phyloP scores from a whole-genome alignment of 768 basidiomycete species.

The Boletales sp. region DNA sequence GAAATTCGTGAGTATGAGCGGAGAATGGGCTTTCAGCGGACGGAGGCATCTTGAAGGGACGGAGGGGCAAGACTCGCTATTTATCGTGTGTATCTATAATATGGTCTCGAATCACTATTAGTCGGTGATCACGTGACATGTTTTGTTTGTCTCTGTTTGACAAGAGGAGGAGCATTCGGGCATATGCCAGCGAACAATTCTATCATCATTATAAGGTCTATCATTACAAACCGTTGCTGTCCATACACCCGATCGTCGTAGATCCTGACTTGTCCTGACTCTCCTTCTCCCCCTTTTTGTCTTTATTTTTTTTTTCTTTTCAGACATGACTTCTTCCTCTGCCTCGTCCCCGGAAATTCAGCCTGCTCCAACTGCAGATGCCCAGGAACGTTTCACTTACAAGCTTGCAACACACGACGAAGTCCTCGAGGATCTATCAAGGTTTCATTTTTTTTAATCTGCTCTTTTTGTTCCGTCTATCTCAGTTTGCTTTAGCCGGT shows the following conservation, averaged over 20 bases:
- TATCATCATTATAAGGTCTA: constrained; percentile 15
- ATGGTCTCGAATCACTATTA: not conserved
- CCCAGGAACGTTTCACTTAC: constrained; percentile 47
- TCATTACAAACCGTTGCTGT: constrained; percentile 27
- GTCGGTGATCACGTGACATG: constrained; percentile 13
- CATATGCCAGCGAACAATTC: constrained; percentile 19
- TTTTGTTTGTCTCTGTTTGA: constrained; percentile 24
- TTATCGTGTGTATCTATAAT: not conserved
- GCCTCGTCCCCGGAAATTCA: constrained; percentile 75
- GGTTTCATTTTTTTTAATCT: constrained; percentile 39
- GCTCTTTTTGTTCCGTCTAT: constrained; percentile 5
- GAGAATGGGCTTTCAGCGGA: constrained; percentile 78
- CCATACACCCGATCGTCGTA: constrained; percentile 30
- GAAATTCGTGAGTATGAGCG: constrained; percentile 87
- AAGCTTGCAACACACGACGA: constrained; percentile 78
- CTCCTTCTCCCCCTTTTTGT: constrained; percentile 30
- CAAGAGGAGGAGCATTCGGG: constrained; percentile 7
- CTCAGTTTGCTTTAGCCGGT: constrained; percentile 57
- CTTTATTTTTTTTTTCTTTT: constrained; percentile 19
- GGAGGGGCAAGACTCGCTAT: constrained; percentile 2
- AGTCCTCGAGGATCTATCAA: constrained; percentile 87
- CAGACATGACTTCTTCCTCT: constrained; percentile 68
- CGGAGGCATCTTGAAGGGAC: constrained; percentile 13
- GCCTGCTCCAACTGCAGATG: constrained; percentile 40
- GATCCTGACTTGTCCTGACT: constrained; percentile 26